These are phyloP conservation scores for Chytridium lagenaria DNA, from an alignment of 371 early-diverging fungal genomes.

Conservation along the genomic window DNA sequence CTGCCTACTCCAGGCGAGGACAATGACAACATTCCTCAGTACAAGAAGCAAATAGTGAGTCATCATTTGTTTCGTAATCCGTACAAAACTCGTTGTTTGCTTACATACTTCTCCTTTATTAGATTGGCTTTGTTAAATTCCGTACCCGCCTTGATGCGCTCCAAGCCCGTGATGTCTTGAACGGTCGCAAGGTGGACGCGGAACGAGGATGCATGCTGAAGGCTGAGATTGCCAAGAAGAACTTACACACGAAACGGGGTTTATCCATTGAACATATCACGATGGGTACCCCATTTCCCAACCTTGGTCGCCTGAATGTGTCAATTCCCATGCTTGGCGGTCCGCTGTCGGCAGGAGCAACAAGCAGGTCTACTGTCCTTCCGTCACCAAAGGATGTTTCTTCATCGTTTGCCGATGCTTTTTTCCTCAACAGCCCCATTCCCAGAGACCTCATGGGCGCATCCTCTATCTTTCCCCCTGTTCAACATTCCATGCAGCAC, in stretches of 20 bases:
- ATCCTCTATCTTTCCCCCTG: too few species aligned
- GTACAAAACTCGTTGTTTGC: not conserved
- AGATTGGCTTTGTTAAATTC: slow-evolving; percentile 95
- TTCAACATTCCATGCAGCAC: too few species aligned
- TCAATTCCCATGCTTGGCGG: not conserved
- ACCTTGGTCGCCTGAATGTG: not conserved
- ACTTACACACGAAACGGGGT: slow-evolving; percentile 76
- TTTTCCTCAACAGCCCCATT: slow-evolving; percentile 2
- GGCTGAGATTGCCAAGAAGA: slow-evolving; percentile 96
- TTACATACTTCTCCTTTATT: slow-evolving; percentile 2
- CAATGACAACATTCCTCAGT: slow-evolving; percentile 53
- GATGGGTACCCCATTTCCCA: not conserved
- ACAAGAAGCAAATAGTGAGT: slow-evolving; percentile 86
- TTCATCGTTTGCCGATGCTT: not conserved
- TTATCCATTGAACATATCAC: slow-evolving; percentile 34
- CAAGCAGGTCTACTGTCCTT: not conserved
- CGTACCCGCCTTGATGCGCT: slow-evolving; percentile 83
- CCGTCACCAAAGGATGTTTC: slow-evolving; percentile 17
- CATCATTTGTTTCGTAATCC: not conserved
- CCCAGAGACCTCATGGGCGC: slow-evolving; percentile 6
- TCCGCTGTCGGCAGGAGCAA: not conserved
- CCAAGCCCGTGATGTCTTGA: slow-evolving; percentile 85
- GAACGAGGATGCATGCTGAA: slow-evolving; percentile 85
- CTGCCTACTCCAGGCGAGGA: slow-evolving; percentile 62
- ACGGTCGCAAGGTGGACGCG: slow-evolving; percentile 84